Evolutionary conservation across 2,329 filamentous ascomycete genomes (phyloP), one percentile per base, ranked within the genome.

Genomic region (Aspergillus sp.): DNA sequence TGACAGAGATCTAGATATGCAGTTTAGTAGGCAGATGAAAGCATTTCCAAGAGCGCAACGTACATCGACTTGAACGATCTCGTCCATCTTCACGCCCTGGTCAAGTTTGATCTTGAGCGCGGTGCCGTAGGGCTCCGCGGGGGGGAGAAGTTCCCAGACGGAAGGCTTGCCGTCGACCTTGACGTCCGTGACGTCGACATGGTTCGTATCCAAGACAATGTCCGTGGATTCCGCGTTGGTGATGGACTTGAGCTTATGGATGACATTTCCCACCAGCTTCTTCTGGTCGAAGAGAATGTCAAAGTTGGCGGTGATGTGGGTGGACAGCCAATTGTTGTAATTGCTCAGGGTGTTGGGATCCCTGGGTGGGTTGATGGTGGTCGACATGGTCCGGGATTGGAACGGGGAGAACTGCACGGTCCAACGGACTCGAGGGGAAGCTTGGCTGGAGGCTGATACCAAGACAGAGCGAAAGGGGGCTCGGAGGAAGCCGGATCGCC

Each of bases 291-390:
- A 99, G 65, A 95, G 85, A 62, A 97, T 86, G 61, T 85, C 84
- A 65, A 96, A 84, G 70, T 88, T 85, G 52, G 89, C 88, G 17
- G 83, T 86, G 17, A 90, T 94, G 76, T 96, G 91, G 68, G 82
- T 85, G 16, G 90, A 96, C 55, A 83, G 79, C 85, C 90, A 96
- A 51, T 87, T 85, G 71, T 89, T 85, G 74, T 96, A 96, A 77
- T 97, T 97, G 68, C 89, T 88, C 53, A 94, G 76, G 22, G 94
- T 96, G 71, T 91, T 95, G 49, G 91, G 91, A 74, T 97, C 93
- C 65, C 89, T 83, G 47, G 79, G 75, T 43, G 70, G 68, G 40
- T 69, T 72, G 59, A 77, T 75, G 38, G 65, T 62, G 22, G 60
- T 63, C 38, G 68, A 67, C 68, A 75, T 72, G n/a, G 65, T 71